Conservation (phyloP, 768 basidiomycete genomes). For the Dioszegia crocea region DNA sequence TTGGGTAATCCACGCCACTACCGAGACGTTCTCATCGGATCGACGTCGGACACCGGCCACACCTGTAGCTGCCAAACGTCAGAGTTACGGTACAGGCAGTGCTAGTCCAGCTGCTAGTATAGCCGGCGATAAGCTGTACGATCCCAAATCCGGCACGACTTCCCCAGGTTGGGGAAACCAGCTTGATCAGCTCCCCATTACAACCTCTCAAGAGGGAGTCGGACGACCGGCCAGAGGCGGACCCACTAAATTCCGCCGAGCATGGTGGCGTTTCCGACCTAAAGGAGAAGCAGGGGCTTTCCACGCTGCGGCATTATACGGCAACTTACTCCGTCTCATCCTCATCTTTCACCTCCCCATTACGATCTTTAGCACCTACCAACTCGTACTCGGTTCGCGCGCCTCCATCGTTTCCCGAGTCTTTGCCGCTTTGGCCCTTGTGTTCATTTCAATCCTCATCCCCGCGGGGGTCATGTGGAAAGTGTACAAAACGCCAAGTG, state of each 20-base stretch:
- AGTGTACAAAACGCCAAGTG: conserved; percentile 73
- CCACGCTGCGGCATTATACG: conserved; percentile 52
- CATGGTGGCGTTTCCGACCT: conserved; percentile 47
- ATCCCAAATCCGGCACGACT: not conserved
- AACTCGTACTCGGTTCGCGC: conserved; percentile 63
- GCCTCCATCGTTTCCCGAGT: conserved; percentile 63
- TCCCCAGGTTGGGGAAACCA: not conserved
- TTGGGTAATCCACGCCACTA: conserved; percentile 64
- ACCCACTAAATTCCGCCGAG: conserved; percentile 22
- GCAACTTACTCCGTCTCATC: conserved; percentile 85
- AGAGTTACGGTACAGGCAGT: conserved; percentile 9
- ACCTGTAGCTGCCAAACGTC: not conserved
- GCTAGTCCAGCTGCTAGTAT: conserved; percentile 21
- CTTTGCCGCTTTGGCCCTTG: conserved; percentile 76
- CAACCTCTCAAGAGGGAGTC: not conserved
- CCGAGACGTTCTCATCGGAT: conserved; percentile 22
- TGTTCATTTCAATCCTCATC: conserved; percentile 69
- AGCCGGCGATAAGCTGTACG: conserved; percentile 25
- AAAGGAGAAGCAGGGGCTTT: conserved; percentile 50
- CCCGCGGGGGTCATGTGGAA: conserved; percentile 71
- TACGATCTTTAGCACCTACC: conserved; percentile 84
- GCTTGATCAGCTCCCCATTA: not conserved
- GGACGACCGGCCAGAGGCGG: not conserved
- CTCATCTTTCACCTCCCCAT: conserved; percentile 92
- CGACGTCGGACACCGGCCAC: not conserved